These are phyloP conservation scores for Fusarium annulatum DNA, from an alignment of 2,329 filamentous ascomycete species.

Conservation along the genomic window DNA sequence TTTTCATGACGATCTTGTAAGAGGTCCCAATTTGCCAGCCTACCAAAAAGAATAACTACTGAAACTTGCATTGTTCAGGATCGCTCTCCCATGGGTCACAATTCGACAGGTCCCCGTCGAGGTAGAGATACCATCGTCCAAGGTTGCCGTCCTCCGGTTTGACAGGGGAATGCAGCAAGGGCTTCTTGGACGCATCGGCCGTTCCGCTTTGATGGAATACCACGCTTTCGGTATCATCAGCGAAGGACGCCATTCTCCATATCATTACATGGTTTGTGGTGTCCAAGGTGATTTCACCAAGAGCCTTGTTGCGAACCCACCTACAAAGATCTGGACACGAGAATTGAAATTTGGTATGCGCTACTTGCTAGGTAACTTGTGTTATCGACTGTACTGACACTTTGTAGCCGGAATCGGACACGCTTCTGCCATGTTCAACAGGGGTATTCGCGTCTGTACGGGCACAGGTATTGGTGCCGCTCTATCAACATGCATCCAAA, in stretches of 20 bases:
- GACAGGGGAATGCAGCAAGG: slow-evolving; percentile 2
- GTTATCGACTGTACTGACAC: fast-evolving
- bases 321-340: not conserved
- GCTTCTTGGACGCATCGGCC: not conserved
- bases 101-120: not conserved
- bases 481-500: slow-evolving; percentile 8
- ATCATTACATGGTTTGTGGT: slow-evolving; percentile 7
- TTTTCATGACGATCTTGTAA: not conserved
- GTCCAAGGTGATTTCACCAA: slow-evolving; percentile 4
- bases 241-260: not conserved
- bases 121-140: not conserved
- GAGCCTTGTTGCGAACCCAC: not conserved
- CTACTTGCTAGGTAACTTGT: fast-evolving
- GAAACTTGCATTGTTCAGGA: fast-evolving
- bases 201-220: not conserved
- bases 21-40: no score
- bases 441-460: not conserved
- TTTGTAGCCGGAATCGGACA: not conserved
- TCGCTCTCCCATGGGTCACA: not conserved
- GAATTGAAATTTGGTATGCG: not conserved
- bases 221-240: slow-evolving; percentile 10
- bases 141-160: not conserved
- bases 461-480: slow-evolving; percentile 2
- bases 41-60: not conserved
- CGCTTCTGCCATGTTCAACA: slow-evolving; percentile 1